Base-by-base conservation (phyloP, 202 grass and related monocot species). In the Sporobolus alterniflorus region DNA sequence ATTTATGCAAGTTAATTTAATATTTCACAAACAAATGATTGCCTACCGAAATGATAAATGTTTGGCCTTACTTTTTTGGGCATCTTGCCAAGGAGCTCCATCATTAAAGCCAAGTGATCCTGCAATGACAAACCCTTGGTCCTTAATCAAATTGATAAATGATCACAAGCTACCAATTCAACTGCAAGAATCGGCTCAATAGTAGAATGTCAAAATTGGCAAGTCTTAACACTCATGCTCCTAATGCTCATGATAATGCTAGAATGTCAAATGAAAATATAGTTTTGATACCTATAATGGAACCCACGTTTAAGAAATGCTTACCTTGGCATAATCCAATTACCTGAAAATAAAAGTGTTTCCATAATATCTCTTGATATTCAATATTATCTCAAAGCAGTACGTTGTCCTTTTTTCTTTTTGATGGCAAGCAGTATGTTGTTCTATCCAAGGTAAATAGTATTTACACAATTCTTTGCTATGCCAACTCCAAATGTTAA, bases 31-130 rank as follows among this genome's bases (percentile, higher is more conserved):
- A 71, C 41, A 80, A 74, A 87, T 6, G 43, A 70, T 74, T 63
- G 43, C n/a, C 29, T 47, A 61, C 9, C 22, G 77, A 64, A 54
- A 31, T 21, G 32, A 84, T 21, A 60, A 34, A 87, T 74, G 66
- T 20, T 46, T 46, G 13, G 20, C 51, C 44, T 48, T 84, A 98
- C 96, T 91, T 98, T 98, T 77, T 87, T 92, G 13, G 91, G 91
- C 77, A 98, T 89, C 79, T 98, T 98, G 34, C 96, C 96, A 32
- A 98, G 89, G 48, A 92, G 54, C 71, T 98, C 96, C 96, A 96
- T 99, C 96, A 99, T 99, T 78, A 96, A 83, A 87, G 96, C 96
- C 91, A 99, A 87, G 81, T 99, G 96, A 94, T 99, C 96, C 96
- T 96, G 80, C 28, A 79, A 85, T 56, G 52, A 52, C 80, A 60